Percentiles rank a stretch among this genome's conserved stretches.
Evolutionary conservation across 2,329 filamentous ascomycete species (phyloP).

Genomic region (Aureobasidium namibiae): DNA sequence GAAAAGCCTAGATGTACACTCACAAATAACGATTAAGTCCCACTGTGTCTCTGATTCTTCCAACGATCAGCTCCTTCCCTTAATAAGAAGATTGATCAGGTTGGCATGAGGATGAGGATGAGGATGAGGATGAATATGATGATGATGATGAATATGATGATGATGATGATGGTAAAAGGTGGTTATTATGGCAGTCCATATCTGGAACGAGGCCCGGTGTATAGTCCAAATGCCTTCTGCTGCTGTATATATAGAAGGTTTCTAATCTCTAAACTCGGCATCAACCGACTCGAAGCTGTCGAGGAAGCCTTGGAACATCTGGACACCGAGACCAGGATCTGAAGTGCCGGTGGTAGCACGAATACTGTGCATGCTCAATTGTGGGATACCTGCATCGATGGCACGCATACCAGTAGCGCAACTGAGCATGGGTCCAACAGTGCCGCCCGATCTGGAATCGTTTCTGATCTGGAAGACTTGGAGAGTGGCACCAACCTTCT

Average conservation of each 20-base stretch:
- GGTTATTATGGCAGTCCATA: not conserved
- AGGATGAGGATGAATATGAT: too few relatives aligned
- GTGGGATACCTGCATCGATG: conserved; percentile 81
- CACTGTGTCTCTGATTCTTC: too few relatives aligned
- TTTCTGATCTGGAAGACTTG: conserved; percentile 95
- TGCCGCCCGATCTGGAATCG: conserved; percentile 80
- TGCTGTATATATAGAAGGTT: not conserved
- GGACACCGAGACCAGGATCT: conserved; percentile 81
- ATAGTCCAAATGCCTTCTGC: not conserved
- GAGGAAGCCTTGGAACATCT: conserved; percentile 83
- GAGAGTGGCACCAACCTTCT: conserved; percentile 60
- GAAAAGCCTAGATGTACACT: too few relatives aligned
- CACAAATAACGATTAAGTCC: too few relatives aligned
- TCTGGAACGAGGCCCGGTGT: not conserved
- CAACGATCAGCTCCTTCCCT: too few relatives aligned
- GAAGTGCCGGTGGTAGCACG: conserved; percentile 77
- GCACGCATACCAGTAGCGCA: conserved; percentile 71
- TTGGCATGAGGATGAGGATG: too few relatives aligned
- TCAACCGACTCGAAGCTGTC: conserved; percentile 82
- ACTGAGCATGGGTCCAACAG: conserved; percentile 86
- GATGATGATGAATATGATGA: too few relatives aligned
- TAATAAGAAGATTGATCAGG: too few relatives aligned
- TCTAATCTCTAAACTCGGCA: conserved; percentile 55
- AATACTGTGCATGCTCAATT: conserved; percentile 90
- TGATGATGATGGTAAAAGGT: not conserved